Percentiles rank a stretch among this genome's conserved stretches.
Conservation (phyloP, 495 filamentous ascomycete species). For the Neurospora africana region DNA sequence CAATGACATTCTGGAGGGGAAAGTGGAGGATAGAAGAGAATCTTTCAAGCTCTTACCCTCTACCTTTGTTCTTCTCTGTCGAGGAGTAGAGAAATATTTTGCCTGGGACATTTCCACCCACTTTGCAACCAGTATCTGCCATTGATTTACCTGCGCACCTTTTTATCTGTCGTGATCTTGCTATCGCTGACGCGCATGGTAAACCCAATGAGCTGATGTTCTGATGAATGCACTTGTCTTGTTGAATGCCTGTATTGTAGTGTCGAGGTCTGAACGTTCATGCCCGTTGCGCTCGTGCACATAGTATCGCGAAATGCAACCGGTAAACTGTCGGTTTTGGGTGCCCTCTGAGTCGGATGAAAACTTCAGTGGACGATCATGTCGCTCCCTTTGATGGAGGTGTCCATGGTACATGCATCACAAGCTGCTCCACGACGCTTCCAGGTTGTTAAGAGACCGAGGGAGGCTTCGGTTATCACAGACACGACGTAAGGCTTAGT, state of each 20-base stretch:
- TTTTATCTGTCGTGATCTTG: not conserved
- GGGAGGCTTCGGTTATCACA: not conserved
- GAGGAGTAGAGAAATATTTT: slow-evolving; percentile 36
- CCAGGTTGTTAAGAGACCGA: not conserved
- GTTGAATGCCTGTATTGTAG: not conserved
- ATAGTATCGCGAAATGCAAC: not conserved
- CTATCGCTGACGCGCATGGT: not conserved
- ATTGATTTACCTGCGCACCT: not conserved
- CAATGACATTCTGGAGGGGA: slow-evolving; percentile 63
- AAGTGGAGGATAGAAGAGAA: slow-evolving; percentile 58
- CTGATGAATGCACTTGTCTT: not conserved
- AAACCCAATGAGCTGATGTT: not conserved
- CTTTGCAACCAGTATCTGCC: not conserved
- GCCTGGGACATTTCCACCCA: slow-evolving; percentile 28
- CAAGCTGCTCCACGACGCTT: not conserved
- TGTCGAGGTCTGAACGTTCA: not conserved
- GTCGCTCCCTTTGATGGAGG: not conserved
- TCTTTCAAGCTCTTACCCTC: slow-evolving; percentile 42
- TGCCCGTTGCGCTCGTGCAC: not conserved
- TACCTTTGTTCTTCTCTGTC: slow-evolving; percentile 24
- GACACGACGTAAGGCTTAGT: not conserved
- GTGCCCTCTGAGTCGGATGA: not conserved
- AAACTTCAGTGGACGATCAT: not conserved
- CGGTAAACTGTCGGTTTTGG: not conserved
- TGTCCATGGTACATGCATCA: not conserved